These are phyloP conservation scores for Hygrophoropsis aurantiaca DNA, from an alignment of 768 basidiomycete genomes.

Conservation along the genomic window DNA sequence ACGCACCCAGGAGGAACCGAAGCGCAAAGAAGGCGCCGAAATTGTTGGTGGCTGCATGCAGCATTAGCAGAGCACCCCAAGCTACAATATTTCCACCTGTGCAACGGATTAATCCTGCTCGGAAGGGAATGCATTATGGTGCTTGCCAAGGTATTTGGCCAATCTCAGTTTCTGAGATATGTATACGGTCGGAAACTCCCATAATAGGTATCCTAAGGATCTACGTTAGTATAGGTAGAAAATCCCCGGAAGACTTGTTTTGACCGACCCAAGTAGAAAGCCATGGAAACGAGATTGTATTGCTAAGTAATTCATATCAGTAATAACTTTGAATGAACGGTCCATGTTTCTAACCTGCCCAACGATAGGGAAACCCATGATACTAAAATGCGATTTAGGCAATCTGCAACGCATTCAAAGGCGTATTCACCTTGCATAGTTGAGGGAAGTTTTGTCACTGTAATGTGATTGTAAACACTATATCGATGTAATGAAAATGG, in stretches of 20 bases:
- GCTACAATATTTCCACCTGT: slow-evolving; percentile 55
- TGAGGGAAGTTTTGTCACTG: slow-evolving; percentile 69
- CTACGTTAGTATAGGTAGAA: neutral
- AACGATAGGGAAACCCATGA: slow-evolving; percentile 66
- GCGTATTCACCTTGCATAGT: slow-evolving; percentile 58
- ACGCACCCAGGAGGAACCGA: slow-evolving; percentile 56
- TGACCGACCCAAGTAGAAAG: slow-evolving; percentile 69
- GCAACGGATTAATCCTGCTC: neutral
- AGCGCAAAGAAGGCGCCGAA: slow-evolving; percentile 65
- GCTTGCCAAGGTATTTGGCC: slow-evolving; percentile 61
- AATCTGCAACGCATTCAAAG: neutral
- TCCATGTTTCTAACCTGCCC: slow-evolving; percentile 48
- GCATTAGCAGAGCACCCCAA: slow-evolving; percentile 61
- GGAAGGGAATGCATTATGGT: neutral
- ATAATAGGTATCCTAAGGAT: slow-evolving; percentile 49
- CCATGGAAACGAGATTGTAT: slow-evolving; percentile 63
- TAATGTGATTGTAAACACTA: slow-evolving; percentile 6
- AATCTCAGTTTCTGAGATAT: slow-evolving; percentile 59
- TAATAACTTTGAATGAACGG: no score
- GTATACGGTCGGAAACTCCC: slow-evolving; percentile 68
- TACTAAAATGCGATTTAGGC: slow-evolving; percentile 31
- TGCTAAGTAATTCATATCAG: slow-evolving; percentile 35
- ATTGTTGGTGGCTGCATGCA: slow-evolving; percentile 54
- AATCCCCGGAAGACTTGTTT: neutral
- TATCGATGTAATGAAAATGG: neutral